A percentile compares a stretch with the other conserved stretches of the same genome.
Evolutionary conservation across 805 yeast species (phyloP).

Genomic region (Starmera amethionina): DNA sequence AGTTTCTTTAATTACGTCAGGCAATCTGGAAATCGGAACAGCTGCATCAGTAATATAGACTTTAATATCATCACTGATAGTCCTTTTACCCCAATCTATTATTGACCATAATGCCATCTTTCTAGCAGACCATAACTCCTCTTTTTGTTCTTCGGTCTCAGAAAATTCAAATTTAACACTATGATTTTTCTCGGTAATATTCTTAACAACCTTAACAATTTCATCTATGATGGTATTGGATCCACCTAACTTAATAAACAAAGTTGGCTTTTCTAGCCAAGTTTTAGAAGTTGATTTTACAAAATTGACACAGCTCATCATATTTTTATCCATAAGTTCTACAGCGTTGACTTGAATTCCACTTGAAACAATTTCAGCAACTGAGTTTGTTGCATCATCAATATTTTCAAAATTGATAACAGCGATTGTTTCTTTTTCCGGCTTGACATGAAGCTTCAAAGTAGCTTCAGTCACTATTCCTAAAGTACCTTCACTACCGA

Average conservation of each 20-base stretch:
- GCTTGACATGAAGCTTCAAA: conserved; percentile 55
- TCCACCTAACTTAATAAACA: conserved; percentile 59
- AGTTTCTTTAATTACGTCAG: conserved; percentile 52
- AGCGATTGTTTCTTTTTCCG: conserved; percentile 56
- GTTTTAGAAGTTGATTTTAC: conserved; percentile 41
- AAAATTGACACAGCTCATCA: conserved; percentile 56
- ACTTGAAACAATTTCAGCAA: conserved; percentile 45
- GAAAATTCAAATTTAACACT: conserved; percentile 57
- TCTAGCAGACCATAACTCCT: conserved; percentile 68
- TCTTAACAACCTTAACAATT: conserved; percentile 33
- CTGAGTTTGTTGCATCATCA: conserved; percentile 62
- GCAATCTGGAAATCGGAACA: conserved; percentile 63
- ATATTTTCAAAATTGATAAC: conserved; percentile 60
- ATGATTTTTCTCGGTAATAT: conserved; percentile 44
- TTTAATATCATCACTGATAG: conserved; percentile 35
- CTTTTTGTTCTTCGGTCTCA: conserved; percentile 46
- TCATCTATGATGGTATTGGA: conserved; percentile 37
- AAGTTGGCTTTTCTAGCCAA: conserved; percentile 52
- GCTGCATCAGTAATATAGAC: conserved; percentile 77
- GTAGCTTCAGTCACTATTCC: conserved; percentile 77
- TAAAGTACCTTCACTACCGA: conserved; percentile 73
- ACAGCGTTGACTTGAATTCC: conserved; percentile 68
- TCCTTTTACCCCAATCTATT: conserved; percentile 51
- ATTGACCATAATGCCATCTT: conserved; percentile 60
- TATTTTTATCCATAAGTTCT: conserved; percentile 62